phyloP scores from a whole-genome alignment of 345 rosid species.

The Kandelia obovata region DNA sequence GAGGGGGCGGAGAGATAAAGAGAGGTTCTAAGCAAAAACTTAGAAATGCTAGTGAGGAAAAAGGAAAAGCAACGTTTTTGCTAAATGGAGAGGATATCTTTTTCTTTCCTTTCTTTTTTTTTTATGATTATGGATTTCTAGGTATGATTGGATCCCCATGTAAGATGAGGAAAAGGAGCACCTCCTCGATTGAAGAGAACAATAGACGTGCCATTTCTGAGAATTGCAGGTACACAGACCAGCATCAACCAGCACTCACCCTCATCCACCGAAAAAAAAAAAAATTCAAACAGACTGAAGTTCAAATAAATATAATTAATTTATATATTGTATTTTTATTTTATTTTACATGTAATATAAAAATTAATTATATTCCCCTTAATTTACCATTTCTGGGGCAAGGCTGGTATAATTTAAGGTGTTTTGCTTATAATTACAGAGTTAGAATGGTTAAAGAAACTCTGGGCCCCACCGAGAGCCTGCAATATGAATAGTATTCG shows the following conservation, averaged over 20 bases:
- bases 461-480: neutral
- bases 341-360: no score
- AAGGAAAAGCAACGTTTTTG: neutral
- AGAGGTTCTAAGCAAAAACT: constrained; percentile 1
- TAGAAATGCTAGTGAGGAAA: constrained; percentile 5
- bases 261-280: neutral
- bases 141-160: constrained; percentile 40
- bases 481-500: neutral
- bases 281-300: no score
- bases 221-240: constrained; percentile 31
- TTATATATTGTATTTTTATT: no score
- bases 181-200: constrained; percentile 47
- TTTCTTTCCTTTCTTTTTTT: neutral
- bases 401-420: no score
- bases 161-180: constrained; percentile 18
- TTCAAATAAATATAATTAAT: no score
- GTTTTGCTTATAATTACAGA: no score
- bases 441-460: no score
- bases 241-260: neutral
- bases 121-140: constrained; percentile 6
- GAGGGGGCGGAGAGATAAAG: neutral
- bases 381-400: no score
- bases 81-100: constrained; percentile 15
- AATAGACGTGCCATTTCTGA: constrained; percentile 45
- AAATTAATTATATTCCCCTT: no score